phyloP scores from a whole-genome alignment of 257 asterid species.

The Solanum chmielewskii region DNA sequence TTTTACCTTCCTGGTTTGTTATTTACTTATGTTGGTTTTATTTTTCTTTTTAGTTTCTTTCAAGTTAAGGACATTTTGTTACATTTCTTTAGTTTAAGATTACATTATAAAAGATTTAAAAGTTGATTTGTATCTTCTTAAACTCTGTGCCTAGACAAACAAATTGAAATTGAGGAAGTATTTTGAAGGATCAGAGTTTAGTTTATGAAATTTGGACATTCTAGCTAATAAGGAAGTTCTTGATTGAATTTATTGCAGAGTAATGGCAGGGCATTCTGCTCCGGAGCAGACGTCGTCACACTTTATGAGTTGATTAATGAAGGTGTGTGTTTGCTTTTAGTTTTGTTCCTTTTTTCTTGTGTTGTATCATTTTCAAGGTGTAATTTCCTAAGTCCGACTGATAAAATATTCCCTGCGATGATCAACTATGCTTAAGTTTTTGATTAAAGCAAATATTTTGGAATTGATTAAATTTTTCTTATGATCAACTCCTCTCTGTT shows the following conservation, averaged over 20 bases:
- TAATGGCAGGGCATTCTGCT: slow-evolving; percentile 66
- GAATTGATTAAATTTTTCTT: not conserved
- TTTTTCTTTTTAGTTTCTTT: not conserved
- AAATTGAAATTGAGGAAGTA: not conserved
- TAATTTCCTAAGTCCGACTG: not conserved
- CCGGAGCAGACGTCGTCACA: slow-evolving; percentile 66
- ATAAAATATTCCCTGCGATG: not conserved
- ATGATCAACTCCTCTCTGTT: not conserved
- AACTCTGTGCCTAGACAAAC: not conserved
- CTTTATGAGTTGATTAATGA: slow-evolving; percentile 55
- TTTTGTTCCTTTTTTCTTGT: not conserved
- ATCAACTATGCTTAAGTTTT: not conserved
- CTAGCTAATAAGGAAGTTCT: not conserved
- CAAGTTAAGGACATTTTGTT: not conserved
- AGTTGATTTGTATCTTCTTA: not conserved
- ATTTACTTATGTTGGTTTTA: not conserved
- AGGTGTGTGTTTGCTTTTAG: slow-evolving; percentile 42
- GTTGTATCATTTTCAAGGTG: not conserved
- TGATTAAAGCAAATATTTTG: not conserved
- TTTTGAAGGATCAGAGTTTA: not conserved
- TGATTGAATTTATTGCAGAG: slow-evolving; percentile 42
- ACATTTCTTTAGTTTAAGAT: not conserved
- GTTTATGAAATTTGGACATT: not conserved
- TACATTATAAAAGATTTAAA: not conserved
- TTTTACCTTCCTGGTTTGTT: not conserved